phyloP scores from a whole-genome alignment of 306 rosid species.

The Datisca glomerata region DNA sequence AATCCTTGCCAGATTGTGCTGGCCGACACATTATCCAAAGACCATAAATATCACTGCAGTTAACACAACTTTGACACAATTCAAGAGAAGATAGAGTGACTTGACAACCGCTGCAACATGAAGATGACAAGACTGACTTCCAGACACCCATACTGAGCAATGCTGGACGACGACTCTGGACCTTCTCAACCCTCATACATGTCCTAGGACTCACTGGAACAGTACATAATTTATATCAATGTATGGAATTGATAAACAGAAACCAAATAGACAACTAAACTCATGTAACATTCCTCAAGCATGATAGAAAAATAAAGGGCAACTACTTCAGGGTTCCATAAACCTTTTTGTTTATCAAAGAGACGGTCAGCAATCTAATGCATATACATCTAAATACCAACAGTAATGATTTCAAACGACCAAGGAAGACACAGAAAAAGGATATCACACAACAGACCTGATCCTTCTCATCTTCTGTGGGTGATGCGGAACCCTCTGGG shows the following conservation, averaged over 20 bases:
- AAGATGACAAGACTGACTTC: slow-evolving; percentile 99
- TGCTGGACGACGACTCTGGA: slow-evolving; percentile 99
- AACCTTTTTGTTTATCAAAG: slow-evolving; percentile 8
- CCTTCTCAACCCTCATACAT: slow-evolving; percentile 99
- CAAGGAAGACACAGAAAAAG: slow-evolving; percentile 14
- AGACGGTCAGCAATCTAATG: slow-evolving; percentile 18
- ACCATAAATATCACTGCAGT: neutral
- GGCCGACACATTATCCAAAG: neutral
- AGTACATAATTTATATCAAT: slow-evolving; percentile 86
- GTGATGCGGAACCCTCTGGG: slow-evolving; percentile 59
- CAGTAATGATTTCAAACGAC: slow-evolving; percentile 18
- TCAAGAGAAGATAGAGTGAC: neutral
- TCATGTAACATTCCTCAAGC: neutral
- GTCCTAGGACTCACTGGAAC: slow-evolving; percentile 99
- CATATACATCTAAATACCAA: slow-evolving; percentile 26
- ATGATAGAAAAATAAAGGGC: neutral
- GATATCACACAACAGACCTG: slow-evolving; percentile 62
- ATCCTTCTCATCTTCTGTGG: slow-evolving; percentile 58
- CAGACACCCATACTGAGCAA: slow-evolving; percentile 99
- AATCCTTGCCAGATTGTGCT: neutral
- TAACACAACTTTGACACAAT: neutral
- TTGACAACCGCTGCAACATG: slow-evolving; percentile 96
- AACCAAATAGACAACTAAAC: slow-evolving; percentile 11
- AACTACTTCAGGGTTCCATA: slow-evolving; percentile 9
- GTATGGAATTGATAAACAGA: slow-evolving; percentile 29